Evolutionary conservation across 2,329 filamentous ascomycete genomes (phyloP).

Genomic region (Nigrospora oryzae): DNA sequence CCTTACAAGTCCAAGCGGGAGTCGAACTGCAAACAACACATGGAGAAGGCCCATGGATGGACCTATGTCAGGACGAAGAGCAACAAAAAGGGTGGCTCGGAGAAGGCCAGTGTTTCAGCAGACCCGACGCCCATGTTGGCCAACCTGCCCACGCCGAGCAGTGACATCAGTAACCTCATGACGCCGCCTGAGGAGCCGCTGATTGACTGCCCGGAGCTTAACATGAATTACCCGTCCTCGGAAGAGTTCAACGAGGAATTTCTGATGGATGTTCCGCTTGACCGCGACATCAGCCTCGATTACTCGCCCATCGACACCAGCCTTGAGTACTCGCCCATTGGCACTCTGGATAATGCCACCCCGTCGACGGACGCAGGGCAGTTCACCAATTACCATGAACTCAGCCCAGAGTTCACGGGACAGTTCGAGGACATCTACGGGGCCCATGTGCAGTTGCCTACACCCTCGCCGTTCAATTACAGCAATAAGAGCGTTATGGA

Average conservation of each 20-base stretch:
- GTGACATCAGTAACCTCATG: slow-evolving; percentile 44
- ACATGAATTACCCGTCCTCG: slow-evolving; percentile 30
- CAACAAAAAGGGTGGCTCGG: slow-evolving; percentile 51
- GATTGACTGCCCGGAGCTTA: slow-evolving; percentile 33
- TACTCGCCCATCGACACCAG: slow-evolving; percentile 23
- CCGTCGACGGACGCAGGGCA: slow-evolving; percentile 35
- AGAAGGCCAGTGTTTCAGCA: slow-evolving; percentile 31
- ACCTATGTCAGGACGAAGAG: slow-evolving; percentile 87
- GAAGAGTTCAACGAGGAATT: slow-evolving; percentile 34
- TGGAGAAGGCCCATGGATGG: slow-evolving; percentile 95
- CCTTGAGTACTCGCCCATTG: not conserved
- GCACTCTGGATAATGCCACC: slow-evolving; percentile 36
- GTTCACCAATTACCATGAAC: slow-evolving; percentile 52
- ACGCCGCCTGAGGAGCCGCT: slow-evolving; percentile 47
- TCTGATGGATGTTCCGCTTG: slow-evolving; percentile 14
- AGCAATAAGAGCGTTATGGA: slow-evolving; percentile 32
- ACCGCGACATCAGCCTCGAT: slow-evolving; percentile 21
- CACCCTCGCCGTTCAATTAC: slow-evolving; percentile 34
- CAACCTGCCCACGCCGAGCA: slow-evolving; percentile 54
- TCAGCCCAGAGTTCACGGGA: slow-evolving; percentile 51
- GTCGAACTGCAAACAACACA: slow-evolving; percentile 96
- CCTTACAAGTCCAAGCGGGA: slow-evolving; percentile 92
- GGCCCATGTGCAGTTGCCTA: slow-evolving; percentile 47
- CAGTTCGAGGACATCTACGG: slow-evolving; percentile 56
- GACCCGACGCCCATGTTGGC: slow-evolving; percentile 51